phyloP scores from a whole-genome alignment of 805 yeast species.

The Cyberlindnera americana region DNA sequence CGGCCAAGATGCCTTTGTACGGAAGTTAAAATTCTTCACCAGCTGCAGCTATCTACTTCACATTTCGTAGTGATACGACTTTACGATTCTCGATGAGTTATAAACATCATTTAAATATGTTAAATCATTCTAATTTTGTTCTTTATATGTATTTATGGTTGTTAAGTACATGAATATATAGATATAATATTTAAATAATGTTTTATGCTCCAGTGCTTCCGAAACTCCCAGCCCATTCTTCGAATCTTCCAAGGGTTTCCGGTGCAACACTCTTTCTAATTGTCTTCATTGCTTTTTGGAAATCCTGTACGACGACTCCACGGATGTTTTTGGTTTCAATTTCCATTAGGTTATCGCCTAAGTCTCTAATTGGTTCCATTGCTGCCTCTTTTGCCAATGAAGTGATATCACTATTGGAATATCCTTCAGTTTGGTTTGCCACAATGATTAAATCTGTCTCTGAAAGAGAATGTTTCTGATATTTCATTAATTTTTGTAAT shows the following conservation, averaged over 20 bases:
- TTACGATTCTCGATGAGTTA: no score
- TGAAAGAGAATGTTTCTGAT: conserved; percentile 68
- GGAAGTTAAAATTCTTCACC: no score
- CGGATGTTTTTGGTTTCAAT: conserved; percentile 73
- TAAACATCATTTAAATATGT: no score
- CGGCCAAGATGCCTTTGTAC: conserved; percentile 47
- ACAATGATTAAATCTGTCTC: conserved; percentile 60
- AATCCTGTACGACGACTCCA: conserved; percentile 70
- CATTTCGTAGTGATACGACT: no score
- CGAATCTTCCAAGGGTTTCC: conserved; percentile 77
- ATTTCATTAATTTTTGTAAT: conserved; percentile 57
- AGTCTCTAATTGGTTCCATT: conserved; percentile 90
- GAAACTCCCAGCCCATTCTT: conserved; percentile 81
- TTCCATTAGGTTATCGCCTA: conserved; percentile 77
- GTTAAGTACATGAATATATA: no score
- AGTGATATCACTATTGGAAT: conserved; percentile 91
- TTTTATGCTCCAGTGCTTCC: conserved; percentile 81
- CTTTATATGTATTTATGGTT: no score
- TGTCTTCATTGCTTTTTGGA: conserved; percentile 66
- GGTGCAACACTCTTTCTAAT: conserved; percentile 86
- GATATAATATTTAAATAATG: no score
- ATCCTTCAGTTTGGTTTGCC: conserved; percentile 68
- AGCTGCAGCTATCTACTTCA: no score
- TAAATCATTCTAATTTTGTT: no score
- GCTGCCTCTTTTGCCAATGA: conserved; percentile 96